Evolutionary conservation across 441 rosid species (phyloP), one percentile per base, ranked within the genome.

Genomic region (Corymbia citriodora): DNA sequence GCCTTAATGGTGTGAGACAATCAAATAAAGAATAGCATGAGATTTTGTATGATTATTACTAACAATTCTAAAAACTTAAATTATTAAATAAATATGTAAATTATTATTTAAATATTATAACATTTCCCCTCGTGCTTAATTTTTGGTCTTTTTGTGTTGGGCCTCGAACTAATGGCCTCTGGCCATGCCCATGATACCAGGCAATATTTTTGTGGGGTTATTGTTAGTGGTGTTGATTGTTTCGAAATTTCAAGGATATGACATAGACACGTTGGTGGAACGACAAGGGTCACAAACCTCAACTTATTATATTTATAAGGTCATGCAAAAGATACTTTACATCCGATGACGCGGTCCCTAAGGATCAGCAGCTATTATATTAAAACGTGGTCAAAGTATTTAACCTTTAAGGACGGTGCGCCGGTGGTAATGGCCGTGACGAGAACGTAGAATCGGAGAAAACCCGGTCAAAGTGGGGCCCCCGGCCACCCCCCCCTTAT

Each of bases 11-110:
- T 59, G 14, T 25, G 65, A 59, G n/a, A 59, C 0, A 1, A 59
- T 59, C 10, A 25, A 10, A 6, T n/a, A 10, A 59, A 25, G 0
- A 59, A 10, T 59, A 0, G 25, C 25, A 17, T 10, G 18, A 25
- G 65, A 59, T 59, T 2, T 23, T 59, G 10, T 10, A 7, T 0
- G 29, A 59, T 2, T 3, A 59, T 57, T 23, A 1, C 11, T 1
- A 9, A 25, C 25, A 10, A 14, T 59, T 23, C 65, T 23, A 59
- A 59, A 59, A 10, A 0, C n/a, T 59, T 10, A 23, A 59, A 9
- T 0, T 59, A 0, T 59, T 10, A 59, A 1, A 59, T 0, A 1
- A 59, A 59, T 10, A 0, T 0, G 3, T 59, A 0, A 23, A 23
- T 57, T 57, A 57, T 57, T 57, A 57, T 57, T 0, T 57, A 9